A percentile compares a stretch with the other conserved stretches of the same genome.
Evolutionary conservation across 257 asterid genomes (phyloP).

Genomic region (Fraxinus pennsylvanica): DNA sequence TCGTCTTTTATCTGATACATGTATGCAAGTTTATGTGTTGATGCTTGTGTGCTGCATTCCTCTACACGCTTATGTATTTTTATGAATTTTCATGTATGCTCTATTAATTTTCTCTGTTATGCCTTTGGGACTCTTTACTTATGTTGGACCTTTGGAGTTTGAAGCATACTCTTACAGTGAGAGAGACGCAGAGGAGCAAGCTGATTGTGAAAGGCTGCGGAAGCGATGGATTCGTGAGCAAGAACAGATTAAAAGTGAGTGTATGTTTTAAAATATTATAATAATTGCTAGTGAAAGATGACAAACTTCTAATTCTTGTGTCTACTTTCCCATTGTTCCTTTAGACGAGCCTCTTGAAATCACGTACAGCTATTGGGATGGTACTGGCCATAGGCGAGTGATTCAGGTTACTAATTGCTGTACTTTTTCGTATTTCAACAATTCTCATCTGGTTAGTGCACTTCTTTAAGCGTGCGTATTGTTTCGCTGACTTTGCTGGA

Average conservation of each 20-base stretch:
- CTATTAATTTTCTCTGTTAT: constrained; percentile 6
- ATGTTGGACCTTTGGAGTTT: constrained; percentile 63
- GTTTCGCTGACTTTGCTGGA: constrained; percentile 3
- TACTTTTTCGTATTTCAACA: background rate
- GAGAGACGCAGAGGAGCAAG: constrained; percentile 99
- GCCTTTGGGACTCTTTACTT: constrained; percentile 40
- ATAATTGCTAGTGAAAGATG: constrained; percentile 14
- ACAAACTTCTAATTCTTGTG: constrained; percentile 25
- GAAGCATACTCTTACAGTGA: constrained; percentile 97
- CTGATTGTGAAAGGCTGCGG: constrained; percentile 93
- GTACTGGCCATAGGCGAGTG: constrained; percentile 93
- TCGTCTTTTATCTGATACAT: constrained; percentile 8
- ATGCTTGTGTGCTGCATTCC: constrained; percentile 16
- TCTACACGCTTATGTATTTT: background rate
- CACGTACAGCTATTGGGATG: constrained; percentile 99
- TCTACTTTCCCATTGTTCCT: constrained; percentile 26
- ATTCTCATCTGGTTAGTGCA: background rate
- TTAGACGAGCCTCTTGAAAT: constrained; percentile 90
- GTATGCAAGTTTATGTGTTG: background rate
- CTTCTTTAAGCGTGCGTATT: background rate
- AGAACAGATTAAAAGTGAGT: constrained; percentile 80
- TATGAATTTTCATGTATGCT: background rate
- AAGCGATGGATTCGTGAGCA: constrained; percentile 93
- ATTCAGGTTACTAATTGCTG: constrained; percentile 54
- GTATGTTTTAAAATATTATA: constrained; percentile 7